Evolutionary conservation across 306 rosid species (phyloP).

Genomic region (Sechiopsis laciniata): DNA sequence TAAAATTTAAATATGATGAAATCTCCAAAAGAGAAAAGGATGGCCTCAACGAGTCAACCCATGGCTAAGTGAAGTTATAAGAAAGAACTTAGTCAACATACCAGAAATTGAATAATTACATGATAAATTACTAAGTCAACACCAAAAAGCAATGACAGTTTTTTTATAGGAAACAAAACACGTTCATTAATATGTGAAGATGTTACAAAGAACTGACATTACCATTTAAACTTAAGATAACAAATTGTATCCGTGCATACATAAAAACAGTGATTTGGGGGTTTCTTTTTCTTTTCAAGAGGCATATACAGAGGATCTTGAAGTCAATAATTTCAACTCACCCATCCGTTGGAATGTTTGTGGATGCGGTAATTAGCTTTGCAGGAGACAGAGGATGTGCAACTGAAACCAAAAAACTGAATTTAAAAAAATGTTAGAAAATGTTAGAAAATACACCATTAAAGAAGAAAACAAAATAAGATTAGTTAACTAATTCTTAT

Average conservation of each 20-base stretch:
- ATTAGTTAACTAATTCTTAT: background rate
- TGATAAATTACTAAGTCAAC: background rate
- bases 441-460: slow-evolving; percentile 18
- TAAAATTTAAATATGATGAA: background rate
- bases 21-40: background rate
- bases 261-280: background rate
- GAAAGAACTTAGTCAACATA: background rate
- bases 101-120: background rate
- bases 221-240: background rate
- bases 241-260: background rate
- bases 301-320: background rate
- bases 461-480: slow-evolving; percentile 12
- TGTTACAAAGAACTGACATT: background rate
- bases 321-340: slow-evolving; percentile 33
- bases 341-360: slow-evolving; percentile 73
- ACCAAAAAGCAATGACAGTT: background rate
- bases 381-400: slow-evolving; percentile 64
- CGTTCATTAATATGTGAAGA: too few relatives aligned
- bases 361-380: slow-evolving; percentile 49
- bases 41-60: background rate
- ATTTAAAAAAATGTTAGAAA: slow-evolving; percentile 21
- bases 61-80: slow-evolving; percentile 7
- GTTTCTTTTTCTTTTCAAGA: background rate
- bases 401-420: slow-evolving; percentile 72
- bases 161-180: too few relatives aligned